Percentiles rank a stretch among this genome's conserved stretches.
Conservation (phyloP, 2,329 filamentous ascomycete genomes). For the Penicillium palitans region DNA sequence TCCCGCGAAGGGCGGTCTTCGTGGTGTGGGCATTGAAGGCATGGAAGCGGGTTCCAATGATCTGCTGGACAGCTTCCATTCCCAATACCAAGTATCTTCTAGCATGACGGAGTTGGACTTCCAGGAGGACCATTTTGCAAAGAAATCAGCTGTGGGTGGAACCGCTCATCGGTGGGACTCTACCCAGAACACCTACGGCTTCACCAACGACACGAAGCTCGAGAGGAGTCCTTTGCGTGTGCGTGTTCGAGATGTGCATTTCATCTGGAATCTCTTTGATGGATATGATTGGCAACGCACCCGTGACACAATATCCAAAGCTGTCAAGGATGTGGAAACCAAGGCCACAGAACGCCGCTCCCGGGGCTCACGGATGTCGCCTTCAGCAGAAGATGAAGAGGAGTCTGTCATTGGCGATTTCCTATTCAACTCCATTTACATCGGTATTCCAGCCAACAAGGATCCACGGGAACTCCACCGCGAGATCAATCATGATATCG, state of each 20-base stretch:
- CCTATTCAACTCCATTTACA: conserved; percentile 98
- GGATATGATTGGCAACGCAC: conserved; percentile 95
- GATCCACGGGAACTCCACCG: conserved; percentile 79
- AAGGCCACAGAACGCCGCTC: conserved; percentile 75
- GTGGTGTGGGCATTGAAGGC: conserved; percentile 44
- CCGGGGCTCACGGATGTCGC: conserved; percentile 56
- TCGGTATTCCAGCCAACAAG: conserved; percentile 81
- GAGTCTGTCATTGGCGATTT: conserved; percentile 90
- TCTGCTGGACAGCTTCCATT: conserved; percentile 54
- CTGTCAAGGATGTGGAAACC: conserved; percentile 81
- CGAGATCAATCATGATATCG: conserved; percentile 84
- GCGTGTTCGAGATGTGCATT: conserved; percentile 78
- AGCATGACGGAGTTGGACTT: conserved; percentile 67
- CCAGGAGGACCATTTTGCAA: conserved; percentile 74
- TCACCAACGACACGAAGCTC: conserved; percentile 61
- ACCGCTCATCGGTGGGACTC: conserved; percentile 81
- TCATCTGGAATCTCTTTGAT: conserved; percentile 98
- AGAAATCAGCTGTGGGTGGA: conserved; percentile 60
- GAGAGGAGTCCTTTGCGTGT: conserved; percentile 72
- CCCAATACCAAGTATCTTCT: conserved; percentile 55
- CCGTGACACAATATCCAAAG: conserved; percentile 79
- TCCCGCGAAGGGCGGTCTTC: conserved; percentile 43
- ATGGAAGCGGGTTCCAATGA: conserved; percentile 35
- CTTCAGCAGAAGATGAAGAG: conserved; percentile 64
- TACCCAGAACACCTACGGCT: conserved; percentile 70